Evolutionary conservation across 129 eudicot species (phyloP), one percentile per base, ranked within the genome.

Genomic region (Dittrichia graveolens): DNA sequence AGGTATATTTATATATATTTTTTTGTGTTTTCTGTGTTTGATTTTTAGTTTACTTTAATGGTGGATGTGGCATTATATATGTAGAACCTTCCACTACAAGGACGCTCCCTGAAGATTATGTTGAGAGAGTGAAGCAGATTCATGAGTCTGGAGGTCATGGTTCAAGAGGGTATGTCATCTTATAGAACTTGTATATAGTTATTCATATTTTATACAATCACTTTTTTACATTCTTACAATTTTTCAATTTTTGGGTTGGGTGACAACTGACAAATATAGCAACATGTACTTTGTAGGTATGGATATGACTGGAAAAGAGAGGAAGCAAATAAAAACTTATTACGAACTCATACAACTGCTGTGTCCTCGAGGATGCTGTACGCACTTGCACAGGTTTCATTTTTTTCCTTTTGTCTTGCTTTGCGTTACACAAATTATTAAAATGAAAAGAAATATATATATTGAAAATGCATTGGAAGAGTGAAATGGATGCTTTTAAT

Each of bases 111-210:
- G 96, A 95, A 71, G 99, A 86, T 81, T 95, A 95, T 82, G 99
- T 95, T 75, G 90, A 78, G 71, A 81, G 97, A 59, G 99, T 95
- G 75, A 85, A 88, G 85, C 74, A 63, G 82, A 85, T 95, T 78
- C 99, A 95, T 65, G 97, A 95, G 75, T 75, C 84, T 71, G 99
- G 99, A 67, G 99, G 99, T 82, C 83, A 95, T 74, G 97, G 88
- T 3, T 95, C 99, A 35, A 81, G 95, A 77, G 97, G 99, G 99
- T 91, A 88, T 75, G 88, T 12, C 3, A 42, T 67, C 45, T 6
- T 53, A 60, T n/a, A 61, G 12, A 18, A 55, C 5, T 11, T 75
- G 60, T 24, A 24, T 24, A 24, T 24, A 24, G 31, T 24, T 24
- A 39, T 19, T 37, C 6, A 8, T 44, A 35, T 35, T 15, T 2